These are phyloP conservation scores for Linderniella brevidens DNA, from an alignment of 257 asterid genomes.

Conservation along the genomic window DNA sequence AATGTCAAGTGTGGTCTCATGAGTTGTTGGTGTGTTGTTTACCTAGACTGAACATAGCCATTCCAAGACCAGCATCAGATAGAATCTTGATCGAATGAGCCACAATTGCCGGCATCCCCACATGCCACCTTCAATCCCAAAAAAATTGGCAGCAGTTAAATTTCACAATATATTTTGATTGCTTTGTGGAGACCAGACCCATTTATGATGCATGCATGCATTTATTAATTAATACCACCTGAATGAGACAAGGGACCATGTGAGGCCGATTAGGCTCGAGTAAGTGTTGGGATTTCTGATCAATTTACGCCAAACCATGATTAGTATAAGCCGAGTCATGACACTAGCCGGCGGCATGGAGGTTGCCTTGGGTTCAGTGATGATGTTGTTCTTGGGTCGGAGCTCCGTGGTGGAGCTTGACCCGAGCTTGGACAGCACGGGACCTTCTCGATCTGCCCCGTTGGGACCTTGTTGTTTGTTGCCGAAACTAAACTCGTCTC, in stretches of 20 bases:
- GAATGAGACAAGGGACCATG: slow-evolving; percentile 53
- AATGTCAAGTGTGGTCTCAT: too few species aligned
- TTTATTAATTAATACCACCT: slow-evolving; percentile 13
- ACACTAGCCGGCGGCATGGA: slow-evolving; percentile 65
- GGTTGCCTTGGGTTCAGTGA: slow-evolving; percentile 21
- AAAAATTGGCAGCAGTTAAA: neutral
- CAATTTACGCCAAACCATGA: slow-evolving; percentile 70
- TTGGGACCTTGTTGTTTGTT: slow-evolving; percentile 20
- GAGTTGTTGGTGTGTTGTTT: neutral
- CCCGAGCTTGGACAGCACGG: slow-evolving; percentile 71
- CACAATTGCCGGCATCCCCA: slow-evolving; percentile 46
- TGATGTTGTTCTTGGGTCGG: slow-evolving; percentile 46
- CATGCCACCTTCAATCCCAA: slow-evolving; percentile 65
- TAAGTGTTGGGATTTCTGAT: slow-evolving; percentile 57
- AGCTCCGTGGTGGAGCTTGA: slow-evolving; percentile 85
- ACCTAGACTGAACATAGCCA: slow-evolving; percentile 84
- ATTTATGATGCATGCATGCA: too few species aligned
- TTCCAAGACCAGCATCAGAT: slow-evolving; percentile 73
- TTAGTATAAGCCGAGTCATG: slow-evolving; percentile 50
- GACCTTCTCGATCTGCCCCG: slow-evolving; percentile 28
- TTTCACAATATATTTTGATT: too few species aligned
- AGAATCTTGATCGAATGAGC: slow-evolving; percentile 44
- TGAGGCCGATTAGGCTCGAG: slow-evolving; percentile 49
- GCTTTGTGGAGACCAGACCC: too few species aligned
- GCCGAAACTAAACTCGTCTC: slow-evolving; percentile 33